Evolutionary conservation across 2,329 filamentous ascomycete species (phyloP).

Genomic region (Zymoseptoria crescenta): DNA sequence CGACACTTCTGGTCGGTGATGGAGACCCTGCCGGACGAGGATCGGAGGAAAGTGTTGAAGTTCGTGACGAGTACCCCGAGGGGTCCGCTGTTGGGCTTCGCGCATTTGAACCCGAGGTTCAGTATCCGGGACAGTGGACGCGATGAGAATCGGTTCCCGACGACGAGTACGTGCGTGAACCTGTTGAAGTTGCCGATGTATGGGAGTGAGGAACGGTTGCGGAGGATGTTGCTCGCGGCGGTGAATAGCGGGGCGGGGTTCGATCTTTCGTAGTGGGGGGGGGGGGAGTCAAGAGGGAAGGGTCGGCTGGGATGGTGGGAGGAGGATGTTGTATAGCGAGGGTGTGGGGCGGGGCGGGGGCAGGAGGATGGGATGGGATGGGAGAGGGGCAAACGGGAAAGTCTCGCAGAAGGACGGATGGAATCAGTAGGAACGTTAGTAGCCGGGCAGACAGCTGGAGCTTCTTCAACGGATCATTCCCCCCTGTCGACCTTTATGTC

Average conservation of each 20-base stretch:
- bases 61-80: constrained; percentile 92
- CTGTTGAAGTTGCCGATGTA: constrained; percentile 87
- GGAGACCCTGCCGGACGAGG: constrained; percentile 62
- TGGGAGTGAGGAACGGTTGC: constrained; percentile 54
- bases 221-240: constrained; percentile 79
- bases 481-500: no score
- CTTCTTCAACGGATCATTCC: no score
- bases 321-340: no score
- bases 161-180: constrained; percentile 94
- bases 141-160: constrained; percentile 73
- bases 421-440: no score
- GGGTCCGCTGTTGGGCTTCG: constrained; percentile 82
- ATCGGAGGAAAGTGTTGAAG: constrained; percentile 80
- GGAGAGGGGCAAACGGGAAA: no score
- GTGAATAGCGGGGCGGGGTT: constrained; percentile 87
- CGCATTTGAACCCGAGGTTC: constrained; percentile 75
- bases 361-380: no score
- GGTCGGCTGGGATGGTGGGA: background rate
- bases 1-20: constrained; percentile 89
- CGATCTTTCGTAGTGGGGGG: constrained; percentile 57
- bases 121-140: constrained; percentile 77
- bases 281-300: background rate
- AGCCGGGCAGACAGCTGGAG: no score
- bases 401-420: no score
- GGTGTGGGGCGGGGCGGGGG: no score